Evolutionary conservation across 768 basidiomycete species (phyloP).

Genomic region (Coprinellus micaceus): DNA sequence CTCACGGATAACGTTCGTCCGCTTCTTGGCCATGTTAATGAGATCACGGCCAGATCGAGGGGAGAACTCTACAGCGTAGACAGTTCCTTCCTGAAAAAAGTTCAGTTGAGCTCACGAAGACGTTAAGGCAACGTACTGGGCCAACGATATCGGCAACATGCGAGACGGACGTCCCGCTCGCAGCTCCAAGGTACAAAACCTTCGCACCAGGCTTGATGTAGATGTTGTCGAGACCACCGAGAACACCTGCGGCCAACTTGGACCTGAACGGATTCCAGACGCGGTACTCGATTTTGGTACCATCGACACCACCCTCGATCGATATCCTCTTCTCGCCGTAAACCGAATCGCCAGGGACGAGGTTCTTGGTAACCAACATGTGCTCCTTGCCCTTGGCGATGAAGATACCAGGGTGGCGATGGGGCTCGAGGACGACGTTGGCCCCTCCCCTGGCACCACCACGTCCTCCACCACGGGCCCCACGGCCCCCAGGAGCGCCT

Average conservation of each 20-base stretch:
- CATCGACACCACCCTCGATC: slow-evolving; percentile 71
- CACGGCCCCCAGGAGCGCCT: slow-evolving; percentile 39
- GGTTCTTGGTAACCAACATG: slow-evolving; percentile 94
- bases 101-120: neutral
- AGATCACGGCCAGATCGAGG: slow-evolving; percentile 94
- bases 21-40: slow-evolving; percentile 98
- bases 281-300: slow-evolving; percentile 91
- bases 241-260: slow-evolving; percentile 94
- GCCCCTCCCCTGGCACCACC: slow-evolving; percentile 79
- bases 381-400: slow-evolving; percentile 97
- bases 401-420: slow-evolving; percentile 92
- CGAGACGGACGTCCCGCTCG: slow-evolving; percentile 95
- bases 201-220: slow-evolving; percentile 92
- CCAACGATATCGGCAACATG: slow-evolving; percentile 99
- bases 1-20: slow-evolving; percentile 97
- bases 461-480: slow-evolving; percentile 56
- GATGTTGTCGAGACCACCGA: slow-evolving; percentile 92
- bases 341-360: slow-evolving; percentile 95
- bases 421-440: slow-evolving; percentile 90
- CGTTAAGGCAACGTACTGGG: slow-evolving; percentile 53
- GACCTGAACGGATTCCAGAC: slow-evolving; percentile 99
- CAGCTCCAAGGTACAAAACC: slow-evolving; percentile 96
- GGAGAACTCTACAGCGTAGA: slow-evolving; percentile 99
- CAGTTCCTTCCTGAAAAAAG: slow-evolving; percentile 74
- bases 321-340: slow-evolving; percentile 98